Evolutionary conservation across 257 asterid species (phyloP).

Genomic region (Jacaranda mimosifolia): DNA sequence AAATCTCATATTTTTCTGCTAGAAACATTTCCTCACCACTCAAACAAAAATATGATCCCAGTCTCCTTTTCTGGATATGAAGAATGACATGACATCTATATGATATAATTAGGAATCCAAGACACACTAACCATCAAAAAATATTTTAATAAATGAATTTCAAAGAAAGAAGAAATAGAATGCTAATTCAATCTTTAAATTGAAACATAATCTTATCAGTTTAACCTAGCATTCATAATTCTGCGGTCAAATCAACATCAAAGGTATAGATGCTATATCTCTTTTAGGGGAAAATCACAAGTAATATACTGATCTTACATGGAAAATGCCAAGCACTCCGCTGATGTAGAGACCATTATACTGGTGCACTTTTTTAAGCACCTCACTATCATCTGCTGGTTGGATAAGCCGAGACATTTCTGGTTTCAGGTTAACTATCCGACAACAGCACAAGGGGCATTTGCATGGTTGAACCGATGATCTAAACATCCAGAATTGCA

Average conservation of each 20-base stretch:
- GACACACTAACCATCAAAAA: background rate
- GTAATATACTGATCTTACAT: slow-evolving; percentile 40
- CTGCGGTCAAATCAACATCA: background rate
- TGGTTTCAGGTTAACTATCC: slow-evolving; percentile 54
- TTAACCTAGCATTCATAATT: background rate
- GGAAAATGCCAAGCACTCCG: slow-evolving; percentile 52
- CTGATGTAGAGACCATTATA: slow-evolving; percentile 59
- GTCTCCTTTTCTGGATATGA: too few relatives aligned
- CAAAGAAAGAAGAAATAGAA: background rate
- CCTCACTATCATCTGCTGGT: slow-evolving; percentile 47
- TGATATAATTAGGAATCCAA: too few relatives aligned
- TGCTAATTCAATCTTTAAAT: background rate
- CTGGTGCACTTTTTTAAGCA: slow-evolving; percentile 50
- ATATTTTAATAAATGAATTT: background rate
- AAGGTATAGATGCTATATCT: background rate
- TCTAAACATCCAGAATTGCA: slow-evolving; percentile 65
- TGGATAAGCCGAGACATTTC: slow-evolving; percentile 40
- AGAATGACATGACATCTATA: too few relatives aligned
- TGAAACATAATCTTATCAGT: background rate
- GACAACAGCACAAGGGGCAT: slow-evolving; percentile 69
- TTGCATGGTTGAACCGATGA: slow-evolving; percentile 61
- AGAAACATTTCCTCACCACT: background rate
- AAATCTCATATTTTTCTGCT: background rate
- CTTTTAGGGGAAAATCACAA: background rate
- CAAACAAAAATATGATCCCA: background rate